These are phyloP conservation scores for Circinella umbellata DNA, from an alignment of 371 early-diverging fungal species.

Conservation along the genomic window DNA sequence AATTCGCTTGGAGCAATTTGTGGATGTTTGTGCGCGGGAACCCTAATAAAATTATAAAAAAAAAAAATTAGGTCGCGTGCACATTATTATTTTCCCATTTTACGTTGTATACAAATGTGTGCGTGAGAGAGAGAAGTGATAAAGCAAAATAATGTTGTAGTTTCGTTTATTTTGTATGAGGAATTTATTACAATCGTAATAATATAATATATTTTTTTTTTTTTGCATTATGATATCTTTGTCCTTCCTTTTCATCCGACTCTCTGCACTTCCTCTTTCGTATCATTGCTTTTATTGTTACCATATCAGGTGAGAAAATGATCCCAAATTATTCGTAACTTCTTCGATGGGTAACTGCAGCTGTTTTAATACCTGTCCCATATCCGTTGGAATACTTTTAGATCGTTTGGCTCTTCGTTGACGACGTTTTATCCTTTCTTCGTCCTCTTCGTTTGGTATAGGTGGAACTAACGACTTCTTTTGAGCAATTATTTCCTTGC, in stretches of 20 bases:
- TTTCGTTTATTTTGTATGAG: too few species aligned
- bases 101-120: too few species aligned
- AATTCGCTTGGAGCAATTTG: constrained; percentile 35
- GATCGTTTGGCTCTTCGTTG: constrained; percentile 11
- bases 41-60: constrained; percentile 14
- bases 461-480: neutral
- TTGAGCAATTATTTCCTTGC: neutral
- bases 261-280: neutral
- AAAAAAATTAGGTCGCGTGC: neutral
- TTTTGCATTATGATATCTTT: neutral
- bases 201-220: neutral
- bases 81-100: neutral
- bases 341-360: constrained; percentile 1
- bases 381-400: constrained; percentile 10
- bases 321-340: neutral
- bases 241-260: too few species aligned
- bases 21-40: constrained; percentile 34
- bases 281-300: neutral
- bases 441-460: constrained; percentile 1
- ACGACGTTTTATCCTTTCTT: neutral
- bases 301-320: constrained; percentile 15
- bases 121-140: too few species aligned
- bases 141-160: too few species aligned
- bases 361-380: constrained; percentile 1
- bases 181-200: neutral